Base-by-base conservation (phyloP, 257 asterid species). In the Nicotiana otophora region DNA sequence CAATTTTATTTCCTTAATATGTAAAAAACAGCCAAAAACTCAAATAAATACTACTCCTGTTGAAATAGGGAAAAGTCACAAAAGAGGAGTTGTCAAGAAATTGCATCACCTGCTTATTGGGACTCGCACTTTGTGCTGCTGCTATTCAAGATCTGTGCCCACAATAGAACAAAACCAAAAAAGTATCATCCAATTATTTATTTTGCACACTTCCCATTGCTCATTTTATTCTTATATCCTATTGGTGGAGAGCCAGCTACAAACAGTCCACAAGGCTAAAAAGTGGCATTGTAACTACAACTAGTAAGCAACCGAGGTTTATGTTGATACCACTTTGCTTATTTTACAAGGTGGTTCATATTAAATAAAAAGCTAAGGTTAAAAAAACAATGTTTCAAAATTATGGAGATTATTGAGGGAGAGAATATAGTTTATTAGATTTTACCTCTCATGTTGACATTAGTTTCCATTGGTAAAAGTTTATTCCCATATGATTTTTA, bases 21-120 rank as follows among this genome's bases (percentile, higher is more conserved):
- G n/a, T n/a, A n/a, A n/a, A n/a, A n/a, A n/a, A n/a, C n/a, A n/a
- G 26, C 26, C 26, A 23, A 23, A 23, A 23, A 23, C 26, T 23
- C 26, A 23, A 23, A 23, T 23, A 23, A 23, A 23, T 23, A 23
- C 26, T 23, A 23, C n/a, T n/a, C n/a, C n/a, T n/a, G 1, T 23
- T 23, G 26, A 19, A 42, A 39, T 57, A n/a, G 63, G 9, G 31
- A 51, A 61, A 82, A 60, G 64, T 70, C 10, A 54, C 31, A 67
- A 70, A 20, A 63, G 60, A 62, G 53, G 14, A 72, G 4, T 72
- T 51, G 74, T 36, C 34, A 20, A 48, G 84, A 84, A 84, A 84
- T 80, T 68, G 84, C 53, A 54, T 60, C 64, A 55, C 20, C 77
- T 84, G 87, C 82, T 72, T 84, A 84, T 84, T 72, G 87, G 87